Percentiles rank a stretch among this genome's conserved stretches.
These are phyloP conservation scores for Epichloe coenophiala DNA, from an alignment of 2,329 filamentous ascomycete species.

Conservation along the genomic window DNA sequence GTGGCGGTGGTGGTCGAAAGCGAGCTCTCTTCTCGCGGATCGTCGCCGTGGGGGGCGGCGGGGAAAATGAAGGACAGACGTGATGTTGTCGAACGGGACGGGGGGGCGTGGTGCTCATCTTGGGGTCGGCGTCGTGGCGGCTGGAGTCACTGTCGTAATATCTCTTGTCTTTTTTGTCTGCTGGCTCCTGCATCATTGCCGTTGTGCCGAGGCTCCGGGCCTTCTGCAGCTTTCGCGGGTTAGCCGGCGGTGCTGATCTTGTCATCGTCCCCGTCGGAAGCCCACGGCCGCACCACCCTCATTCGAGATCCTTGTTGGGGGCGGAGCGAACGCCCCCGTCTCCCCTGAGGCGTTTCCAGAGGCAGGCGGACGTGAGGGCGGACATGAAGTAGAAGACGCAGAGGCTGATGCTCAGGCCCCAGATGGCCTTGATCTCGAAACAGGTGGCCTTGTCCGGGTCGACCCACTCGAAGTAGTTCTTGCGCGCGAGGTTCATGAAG, in stretches of 20 bases:
- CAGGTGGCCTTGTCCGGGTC: constrained; percentile 50
- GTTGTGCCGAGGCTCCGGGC: constrained; percentile 24
- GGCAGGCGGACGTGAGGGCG: constrained; percentile 39
- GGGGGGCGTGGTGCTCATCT: constrained; percentile 10
- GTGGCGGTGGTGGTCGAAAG: constrained; percentile 12
- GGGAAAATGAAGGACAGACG: constrained; percentile 14
- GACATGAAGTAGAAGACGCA: constrained; percentile 59
- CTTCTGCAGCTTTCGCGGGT: constrained; percentile 10
- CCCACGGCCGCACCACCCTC: constrained; percentile 35
- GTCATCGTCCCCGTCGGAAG: constrained; percentile 10
- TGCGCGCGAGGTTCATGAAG: constrained; percentile 24
- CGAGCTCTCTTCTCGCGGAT: constrained; percentile 12
- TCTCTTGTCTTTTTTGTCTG: constrained; percentile 18
- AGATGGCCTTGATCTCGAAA: constrained; percentile 73
- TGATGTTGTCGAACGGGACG: constrained; percentile 3
- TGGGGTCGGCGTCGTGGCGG: constrained; percentile 17
- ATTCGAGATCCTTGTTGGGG: constrained; percentile 39
- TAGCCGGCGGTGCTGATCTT: neutral
- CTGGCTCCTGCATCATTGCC: constrained; percentile 18
- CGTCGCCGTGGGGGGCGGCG: constrained; percentile 23
- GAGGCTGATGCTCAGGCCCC: constrained; percentile 72
- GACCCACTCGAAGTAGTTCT: constrained; percentile 29
- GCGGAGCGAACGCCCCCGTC: constrained; percentile 14
- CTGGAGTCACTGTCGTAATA: constrained; percentile 18
- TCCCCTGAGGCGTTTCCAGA: constrained; percentile 48